Conservation (phyloP, 352 stramenopile species). For the Phytopythium litorale region DNA sequence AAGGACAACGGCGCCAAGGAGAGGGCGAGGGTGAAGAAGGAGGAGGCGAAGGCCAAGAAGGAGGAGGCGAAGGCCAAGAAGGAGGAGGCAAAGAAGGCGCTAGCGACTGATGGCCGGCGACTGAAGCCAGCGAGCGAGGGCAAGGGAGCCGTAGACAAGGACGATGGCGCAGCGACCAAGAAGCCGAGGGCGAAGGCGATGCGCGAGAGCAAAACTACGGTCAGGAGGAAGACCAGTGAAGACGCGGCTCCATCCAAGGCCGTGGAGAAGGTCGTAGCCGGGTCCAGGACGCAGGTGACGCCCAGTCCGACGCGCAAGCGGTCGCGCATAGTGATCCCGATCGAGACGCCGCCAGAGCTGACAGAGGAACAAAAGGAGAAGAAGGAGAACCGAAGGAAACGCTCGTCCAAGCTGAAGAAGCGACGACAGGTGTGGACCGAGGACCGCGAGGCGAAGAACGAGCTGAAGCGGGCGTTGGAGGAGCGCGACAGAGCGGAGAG, state of each 20-base stretch:
- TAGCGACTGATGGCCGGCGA: background rate
- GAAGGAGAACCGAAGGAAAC: background rate
- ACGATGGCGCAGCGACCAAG: background rate
- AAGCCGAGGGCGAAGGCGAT: background rate
- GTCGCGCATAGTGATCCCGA: background rate
- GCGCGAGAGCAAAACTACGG: background rate
- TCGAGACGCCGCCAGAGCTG: background rate
- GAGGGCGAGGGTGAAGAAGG: background rate
- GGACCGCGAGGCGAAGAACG: background rate
- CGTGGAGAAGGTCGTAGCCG: background rate
- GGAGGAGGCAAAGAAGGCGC: background rate
- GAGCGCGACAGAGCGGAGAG: background rate
- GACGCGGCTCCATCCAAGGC: background rate
- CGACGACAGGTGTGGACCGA: background rate
- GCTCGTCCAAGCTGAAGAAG: background rate
- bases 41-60: background rate
- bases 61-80: background rate
- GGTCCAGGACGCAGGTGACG: background rate
- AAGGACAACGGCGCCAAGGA: background rate
- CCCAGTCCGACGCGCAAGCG: constrained; percentile 4
- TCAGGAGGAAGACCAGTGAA: background rate
- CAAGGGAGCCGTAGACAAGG: background rate
- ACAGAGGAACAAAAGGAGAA: background rate
- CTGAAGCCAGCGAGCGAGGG: background rate
- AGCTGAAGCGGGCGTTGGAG: background rate